Conservation (phyloP, 257 asterid genomes). For the Mitragyna speciosa region DNA sequence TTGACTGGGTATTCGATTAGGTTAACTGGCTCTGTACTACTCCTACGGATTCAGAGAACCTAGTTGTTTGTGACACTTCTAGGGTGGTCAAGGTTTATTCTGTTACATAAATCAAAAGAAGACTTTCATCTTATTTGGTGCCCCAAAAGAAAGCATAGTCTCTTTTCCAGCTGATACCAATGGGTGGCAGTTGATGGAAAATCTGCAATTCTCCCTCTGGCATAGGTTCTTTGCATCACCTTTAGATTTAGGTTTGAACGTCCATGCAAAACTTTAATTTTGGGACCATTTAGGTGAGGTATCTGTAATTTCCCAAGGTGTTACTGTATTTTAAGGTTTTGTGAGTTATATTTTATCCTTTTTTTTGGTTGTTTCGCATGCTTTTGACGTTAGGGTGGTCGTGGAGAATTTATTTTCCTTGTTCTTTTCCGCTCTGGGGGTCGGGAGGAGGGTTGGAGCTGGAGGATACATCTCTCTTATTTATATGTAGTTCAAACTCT, state of each 20-base stretch:
- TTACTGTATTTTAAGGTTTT: not conserved
- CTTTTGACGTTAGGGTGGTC: not conserved
- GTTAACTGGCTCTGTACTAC: slow-evolving; percentile 92
- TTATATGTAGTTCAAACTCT: not conserved
- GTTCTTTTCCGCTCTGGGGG: too few species aligned
- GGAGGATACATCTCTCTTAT: not conserved
- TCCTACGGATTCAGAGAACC: slow-evolving; percentile 77
- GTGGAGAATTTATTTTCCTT: not conserved
- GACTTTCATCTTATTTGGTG: not conserved
- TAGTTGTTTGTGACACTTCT: slow-evolving; percentile 86
- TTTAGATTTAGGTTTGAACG: not conserved
- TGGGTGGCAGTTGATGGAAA: not conserved
- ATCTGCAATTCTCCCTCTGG: not conserved
- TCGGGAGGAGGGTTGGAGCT: not conserved
- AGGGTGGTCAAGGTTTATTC: slow-evolving; percentile 75
- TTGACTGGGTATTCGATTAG: slow-evolving; percentile 37
- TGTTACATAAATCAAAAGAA: slow-evolving; percentile 31
- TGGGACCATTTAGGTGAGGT: not conserved
- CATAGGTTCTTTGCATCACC: slow-evolving; percentile 4
- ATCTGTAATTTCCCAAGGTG: not conserved
- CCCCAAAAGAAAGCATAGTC: not conserved
- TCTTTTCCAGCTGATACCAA: not conserved
- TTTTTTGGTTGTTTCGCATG: not conserved
- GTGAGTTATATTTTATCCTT: not conserved
- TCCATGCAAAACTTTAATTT: not conserved